Evolutionary conservation across 148 eudicot genomes (phyloP).

Genomic region (Amaranthus hypochondriacus): DNA sequence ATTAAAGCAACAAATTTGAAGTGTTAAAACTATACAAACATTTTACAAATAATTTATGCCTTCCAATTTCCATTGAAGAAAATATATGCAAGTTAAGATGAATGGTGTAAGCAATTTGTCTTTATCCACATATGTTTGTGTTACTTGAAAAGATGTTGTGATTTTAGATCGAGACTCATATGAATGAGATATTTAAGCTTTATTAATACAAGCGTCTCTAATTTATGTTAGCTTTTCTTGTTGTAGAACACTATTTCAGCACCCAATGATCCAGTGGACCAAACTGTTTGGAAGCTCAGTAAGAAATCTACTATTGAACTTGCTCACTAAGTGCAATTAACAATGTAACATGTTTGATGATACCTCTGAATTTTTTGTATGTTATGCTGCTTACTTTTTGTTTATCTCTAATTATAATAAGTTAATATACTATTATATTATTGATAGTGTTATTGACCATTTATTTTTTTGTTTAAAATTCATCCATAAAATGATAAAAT

Average conservation of each 20-base stretch:
- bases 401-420: conserved; percentile 15
- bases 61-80: too few species aligned
- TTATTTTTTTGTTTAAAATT: too few species aligned
- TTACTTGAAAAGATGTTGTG: background rate
- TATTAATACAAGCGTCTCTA: background rate
- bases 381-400: background rate
- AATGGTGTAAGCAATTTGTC: background rate
- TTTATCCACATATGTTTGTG: too few species aligned
- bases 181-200: background rate
- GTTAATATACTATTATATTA: background rate
- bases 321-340: conserved; percentile 50
- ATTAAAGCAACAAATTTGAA: too few species aligned
- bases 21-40: too few species aligned
- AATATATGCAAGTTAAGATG: too few species aligned
- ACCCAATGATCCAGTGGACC: conserved; percentile 64
- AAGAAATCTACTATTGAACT: conserved; percentile 85
- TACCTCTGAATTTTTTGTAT: background rate
- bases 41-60: too few species aligned
- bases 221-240: conserved; percentile 4
- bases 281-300: conserved; percentile 77
- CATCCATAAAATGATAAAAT: too few species aligned
- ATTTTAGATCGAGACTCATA: background rate
- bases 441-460: too few species aligned
- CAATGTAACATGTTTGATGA: background rate
- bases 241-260: conserved; percentile 66